Base-by-base conservation (phyloP, 2,329 filamentous ascomycete species). In the Venturia pyrina region DNA sequence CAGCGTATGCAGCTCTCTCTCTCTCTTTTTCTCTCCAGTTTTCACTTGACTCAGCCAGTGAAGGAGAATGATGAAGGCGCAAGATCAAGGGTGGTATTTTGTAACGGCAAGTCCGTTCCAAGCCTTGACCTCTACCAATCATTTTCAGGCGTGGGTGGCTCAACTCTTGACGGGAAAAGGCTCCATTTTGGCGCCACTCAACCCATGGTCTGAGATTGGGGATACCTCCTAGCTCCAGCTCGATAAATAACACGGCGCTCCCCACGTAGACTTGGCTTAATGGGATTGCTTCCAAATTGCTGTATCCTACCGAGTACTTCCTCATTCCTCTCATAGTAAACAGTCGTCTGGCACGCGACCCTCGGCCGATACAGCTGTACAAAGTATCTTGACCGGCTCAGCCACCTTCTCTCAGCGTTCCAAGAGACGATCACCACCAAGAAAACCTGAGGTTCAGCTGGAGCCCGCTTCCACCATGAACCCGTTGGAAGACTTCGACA, bases 401-500 rank as follows among this genome's bases (percentile, higher is more conserved):
- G 44, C 44, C 40, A 43, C 40, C 32, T 37, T 41, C 56, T 60
- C 60, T 7, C 44, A 61, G 15, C 28, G 21, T 3, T 41, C 32
- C 32, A 7, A 40, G 57, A 0, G 15, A 34, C n/a, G 1, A 60
- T 37, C 57, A 8, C 37, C 34, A 37, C 28, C 28, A 28, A 28
- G 28, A 28, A 28, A 28, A 4, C 4, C 28, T 2, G 28, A 28
- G 28, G 2, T 28, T 4, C n/a, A n/a, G 57, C 24, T n/a, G 19
- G 17, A 34, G 34, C 32, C 5, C 21, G 53, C 28, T 13, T n/a
- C 53, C 53, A 59, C n/a, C 32, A 64, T 64, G 62, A 34, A 40
- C 63, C 59, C 71, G 46, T 74, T 76, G 64, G 68, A 44, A 40
- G 53, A 48, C 43, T 65, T 56, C 34, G 57, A 62, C 57, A 48